phyloP scores from a whole-genome alignment of 140 eudicot genomes.

The Oenanthe javanica region DNA sequence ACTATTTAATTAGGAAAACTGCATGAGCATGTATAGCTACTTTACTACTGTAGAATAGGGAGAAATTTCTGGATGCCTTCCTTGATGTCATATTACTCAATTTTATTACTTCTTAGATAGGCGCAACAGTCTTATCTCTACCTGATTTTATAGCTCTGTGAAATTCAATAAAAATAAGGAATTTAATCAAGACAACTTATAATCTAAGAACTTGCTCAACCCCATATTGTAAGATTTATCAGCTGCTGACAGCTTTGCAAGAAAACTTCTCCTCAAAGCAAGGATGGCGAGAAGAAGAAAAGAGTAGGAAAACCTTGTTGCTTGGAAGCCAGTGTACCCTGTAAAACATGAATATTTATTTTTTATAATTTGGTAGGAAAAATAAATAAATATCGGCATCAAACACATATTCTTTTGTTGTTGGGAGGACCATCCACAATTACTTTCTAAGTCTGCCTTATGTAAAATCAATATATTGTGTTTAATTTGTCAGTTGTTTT shows the following conservation, averaged over 20 bases:
- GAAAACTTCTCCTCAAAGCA: neutral
- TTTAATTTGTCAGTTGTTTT: neutral
- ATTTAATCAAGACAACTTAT: too few species aligned
- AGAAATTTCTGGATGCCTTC: neutral
- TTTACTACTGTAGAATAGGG: neutral
- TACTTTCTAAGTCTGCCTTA: neutral
- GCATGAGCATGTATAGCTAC: neutral
- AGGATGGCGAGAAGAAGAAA: neutral
- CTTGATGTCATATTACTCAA: neutral
- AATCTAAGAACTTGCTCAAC: neutral
- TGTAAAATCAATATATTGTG: neutral
- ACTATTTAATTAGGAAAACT: neutral
- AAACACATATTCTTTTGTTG: neutral
- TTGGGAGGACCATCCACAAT: neutral
- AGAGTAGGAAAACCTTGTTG: neutral
- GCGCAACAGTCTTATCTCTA: neutral
- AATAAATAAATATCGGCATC: neutral
- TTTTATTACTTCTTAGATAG: neutral
- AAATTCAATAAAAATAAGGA: too few species aligned
- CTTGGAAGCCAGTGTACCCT: slow-evolving; percentile 1
- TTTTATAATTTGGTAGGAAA: neutral
- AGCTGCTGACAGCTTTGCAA: neutral
- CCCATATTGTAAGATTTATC: neutral
- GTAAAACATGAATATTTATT: neutral
- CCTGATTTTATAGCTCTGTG: neutral